A percentile compares a stretch with the other conserved stretches of the same genome.
phyloP scores from a whole-genome alignment of 176 grass and related monocot genomes.

The Bolboschoenus planiculmis region DNA sequence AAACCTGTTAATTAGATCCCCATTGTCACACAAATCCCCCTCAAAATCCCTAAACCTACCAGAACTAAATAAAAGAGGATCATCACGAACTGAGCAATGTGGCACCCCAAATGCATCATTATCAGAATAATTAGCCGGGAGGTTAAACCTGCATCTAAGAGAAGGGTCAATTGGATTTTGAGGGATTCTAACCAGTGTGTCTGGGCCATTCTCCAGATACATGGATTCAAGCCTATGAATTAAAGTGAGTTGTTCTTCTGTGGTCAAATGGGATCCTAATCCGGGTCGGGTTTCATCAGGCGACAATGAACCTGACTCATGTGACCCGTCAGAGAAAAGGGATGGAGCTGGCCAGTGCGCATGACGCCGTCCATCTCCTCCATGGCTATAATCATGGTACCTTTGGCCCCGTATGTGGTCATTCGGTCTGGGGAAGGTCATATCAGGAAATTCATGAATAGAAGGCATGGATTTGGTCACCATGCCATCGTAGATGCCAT shows the following conservation, averaged over 20 bases:
- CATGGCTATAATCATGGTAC: constrained; percentile 26
- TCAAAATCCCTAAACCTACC: background rate
- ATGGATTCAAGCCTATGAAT: constrained; percentile 15
- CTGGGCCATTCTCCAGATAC: constrained; percentile 4
- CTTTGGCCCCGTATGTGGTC: background rate
- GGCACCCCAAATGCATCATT: constrained; percentile 2
- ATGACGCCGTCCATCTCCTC: constrained; percentile 1
- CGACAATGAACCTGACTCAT: background rate
- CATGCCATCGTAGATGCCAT: constrained; percentile 17
- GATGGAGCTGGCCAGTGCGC: constrained; percentile 3
- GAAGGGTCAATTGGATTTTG: background rate
- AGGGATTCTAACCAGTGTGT: background rate
- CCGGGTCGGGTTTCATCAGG: background rate
- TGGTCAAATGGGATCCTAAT: constrained; percentile 14
- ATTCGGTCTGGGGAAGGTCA: background rate
- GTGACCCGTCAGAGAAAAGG: constrained; percentile 15
- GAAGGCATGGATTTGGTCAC: background rate
- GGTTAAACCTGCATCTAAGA: constrained; percentile 20
- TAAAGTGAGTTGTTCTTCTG: constrained; percentile 20
- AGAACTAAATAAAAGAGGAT: constrained; percentile 19
- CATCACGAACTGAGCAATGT: background rate
- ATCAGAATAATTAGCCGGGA: constrained; percentile 1
- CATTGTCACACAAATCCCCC: background rate
- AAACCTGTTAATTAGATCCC: background rate
- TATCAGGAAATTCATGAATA: constrained; percentile 4